Evolutionary conservation across 2,329 filamentous ascomycete genomes (phyloP), one percentile per base, ranked within the genome.

Genomic region (Pseudogymnoascus sp.): DNA sequence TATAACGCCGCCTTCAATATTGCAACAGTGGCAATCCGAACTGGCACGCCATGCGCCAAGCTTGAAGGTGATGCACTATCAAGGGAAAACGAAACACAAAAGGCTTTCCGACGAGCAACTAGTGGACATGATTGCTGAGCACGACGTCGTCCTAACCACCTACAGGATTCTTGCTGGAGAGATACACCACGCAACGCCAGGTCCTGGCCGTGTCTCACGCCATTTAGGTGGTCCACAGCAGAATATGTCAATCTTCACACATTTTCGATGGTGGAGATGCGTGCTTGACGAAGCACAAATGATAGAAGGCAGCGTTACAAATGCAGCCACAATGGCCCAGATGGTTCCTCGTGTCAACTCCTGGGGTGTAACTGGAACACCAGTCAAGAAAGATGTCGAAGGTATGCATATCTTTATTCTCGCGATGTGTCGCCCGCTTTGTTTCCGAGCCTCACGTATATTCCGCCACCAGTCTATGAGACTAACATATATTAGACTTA

Each of bases 291-390:
- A 88, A 78, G 87, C 93, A 0, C 95, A 99, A 71, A 96, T 96
- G 89, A 87, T 97, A 43, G 93, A 97, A 72, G 93, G 85, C 67
- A 91, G 92, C 36, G 87, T 96, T 3, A 93, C 86, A 69, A 88
- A 91, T 68, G 90, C 93, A 28, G 93, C 95, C 1, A 84, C 82
- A 56, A 86, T 97, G 12, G 92, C 92, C 37, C 85, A 87, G 42
- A 78, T 88, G 25, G 88, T 99, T 65, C 92, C 93, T 49, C 84
- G 95, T 28, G 77, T 90, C 66, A 93, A 96, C 75, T 88, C 91
- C 1, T 97, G 95, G 95, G 92, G 89, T 12, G 87, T 99, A 42
- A 93, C 91, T 0, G 95, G 91, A 43, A 99, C 95, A 0, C 95
- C 95, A 0, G 82, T 97, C 38, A 88, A 90, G 67, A 90, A 91